A percentile compares a stretch with the other conserved stretches of the same genome.
Evolutionary conservation across 495 filamentous ascomycete genomes (phyloP).

Genomic region (Barbatosphaeria neglecta): DNA sequence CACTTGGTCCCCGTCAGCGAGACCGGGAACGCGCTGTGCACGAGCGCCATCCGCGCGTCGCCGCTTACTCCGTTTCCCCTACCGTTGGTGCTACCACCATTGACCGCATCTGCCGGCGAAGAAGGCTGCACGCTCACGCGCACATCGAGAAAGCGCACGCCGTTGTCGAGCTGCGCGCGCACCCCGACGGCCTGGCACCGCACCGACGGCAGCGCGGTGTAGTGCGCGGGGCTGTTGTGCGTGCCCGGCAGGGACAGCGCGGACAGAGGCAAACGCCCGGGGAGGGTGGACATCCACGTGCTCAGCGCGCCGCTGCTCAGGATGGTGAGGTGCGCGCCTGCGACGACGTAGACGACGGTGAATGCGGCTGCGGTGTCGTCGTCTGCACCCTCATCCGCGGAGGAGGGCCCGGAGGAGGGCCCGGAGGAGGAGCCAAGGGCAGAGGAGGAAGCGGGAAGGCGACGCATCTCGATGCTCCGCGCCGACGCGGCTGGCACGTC

Average conservation of each 20-base stretch:
- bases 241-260: constrained; percentile 87
- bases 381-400: background rate
- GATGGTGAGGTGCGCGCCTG: constrained; percentile 57
- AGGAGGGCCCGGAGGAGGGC: too few species aligned
- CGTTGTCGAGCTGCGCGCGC: constrained; percentile 70
- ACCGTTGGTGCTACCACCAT: constrained; percentile 29
- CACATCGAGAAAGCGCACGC: constrained; percentile 90
- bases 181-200: constrained; percentile 80
- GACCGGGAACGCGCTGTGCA: constrained; percentile 36
- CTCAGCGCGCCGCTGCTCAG: constrained; percentile 60
- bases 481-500: constrained; percentile 24
- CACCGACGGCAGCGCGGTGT: constrained; percentile 78
- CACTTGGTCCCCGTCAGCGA: constrained; percentile 47
- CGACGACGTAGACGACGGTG: constrained; percentile 60
- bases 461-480: constrained; percentile 19
- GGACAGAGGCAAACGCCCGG: constrained; percentile 57
- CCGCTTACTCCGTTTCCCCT: too few species aligned
- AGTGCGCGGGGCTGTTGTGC: constrained; percentile 81
- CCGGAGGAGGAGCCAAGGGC: too few species aligned
- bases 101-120: constrained; percentile 26
- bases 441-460: constrained; percentile 7
- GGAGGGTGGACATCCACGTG: constrained; percentile 71
- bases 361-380: constrained; percentile 35
- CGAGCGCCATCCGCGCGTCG: constrained; percentile 56
- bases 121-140: constrained; percentile 34